Conservation (phyloP, 2,329 filamentous ascomycete species). For the Cladosporium sp. region DNA sequence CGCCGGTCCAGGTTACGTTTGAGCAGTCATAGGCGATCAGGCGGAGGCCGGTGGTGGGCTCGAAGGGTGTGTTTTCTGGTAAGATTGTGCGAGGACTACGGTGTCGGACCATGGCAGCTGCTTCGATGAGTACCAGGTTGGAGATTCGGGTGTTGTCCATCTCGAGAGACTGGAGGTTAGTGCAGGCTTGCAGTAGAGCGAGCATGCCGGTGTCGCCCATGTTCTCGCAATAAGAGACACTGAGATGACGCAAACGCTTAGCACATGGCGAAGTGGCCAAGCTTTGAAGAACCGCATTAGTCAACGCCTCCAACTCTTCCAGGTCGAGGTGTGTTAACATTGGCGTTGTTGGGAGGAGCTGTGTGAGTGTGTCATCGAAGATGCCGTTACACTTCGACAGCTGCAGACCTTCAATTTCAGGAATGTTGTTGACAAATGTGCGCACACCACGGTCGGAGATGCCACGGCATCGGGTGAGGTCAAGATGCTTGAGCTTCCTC, state of each 20-base stretch:
- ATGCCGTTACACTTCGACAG: slow-evolving; percentile 75
- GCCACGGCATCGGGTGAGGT: slow-evolving; percentile 74
- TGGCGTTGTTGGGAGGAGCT: slow-evolving; percentile 73
- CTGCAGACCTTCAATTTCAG: slow-evolving; percentile 78
- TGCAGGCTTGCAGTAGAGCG: slow-evolving; percentile 74
- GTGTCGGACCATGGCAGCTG: slow-evolving; percentile 72
- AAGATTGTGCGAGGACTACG: slow-evolving; percentile 46
- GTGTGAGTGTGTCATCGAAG: slow-evolving; percentile 70
- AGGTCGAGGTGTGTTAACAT: slow-evolving; percentile 82
- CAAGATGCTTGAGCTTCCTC: slow-evolving; percentile 77
- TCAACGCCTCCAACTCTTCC: slow-evolving; percentile 78
- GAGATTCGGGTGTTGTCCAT: slow-evolving; percentile 94
- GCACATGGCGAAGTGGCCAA: slow-evolving; percentile 77
- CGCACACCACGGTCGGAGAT: slow-evolving; percentile 74
- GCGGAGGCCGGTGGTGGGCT: slow-evolving; percentile 60
- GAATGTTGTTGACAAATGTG: slow-evolving; percentile 70
- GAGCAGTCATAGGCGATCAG: slow-evolving; percentile 89
- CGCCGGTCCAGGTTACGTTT: slow-evolving; percentile 88
- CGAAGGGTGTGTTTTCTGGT: slow-evolving; percentile 42
- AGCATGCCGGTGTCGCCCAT: slow-evolving; percentile 82
- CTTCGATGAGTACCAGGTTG: slow-evolving; percentile 81
- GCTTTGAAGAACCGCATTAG: slow-evolving; percentile 71
- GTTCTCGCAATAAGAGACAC: slow-evolving; percentile 85
- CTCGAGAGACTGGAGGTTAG: slow-evolving; percentile 68
- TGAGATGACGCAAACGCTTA: slow-evolving; percentile 71